These are phyloP conservation scores for Epicoccum sorghinum DNA, from an alignment of 2,329 filamentous ascomycete genomes.

Conservation along the genomic window DNA sequence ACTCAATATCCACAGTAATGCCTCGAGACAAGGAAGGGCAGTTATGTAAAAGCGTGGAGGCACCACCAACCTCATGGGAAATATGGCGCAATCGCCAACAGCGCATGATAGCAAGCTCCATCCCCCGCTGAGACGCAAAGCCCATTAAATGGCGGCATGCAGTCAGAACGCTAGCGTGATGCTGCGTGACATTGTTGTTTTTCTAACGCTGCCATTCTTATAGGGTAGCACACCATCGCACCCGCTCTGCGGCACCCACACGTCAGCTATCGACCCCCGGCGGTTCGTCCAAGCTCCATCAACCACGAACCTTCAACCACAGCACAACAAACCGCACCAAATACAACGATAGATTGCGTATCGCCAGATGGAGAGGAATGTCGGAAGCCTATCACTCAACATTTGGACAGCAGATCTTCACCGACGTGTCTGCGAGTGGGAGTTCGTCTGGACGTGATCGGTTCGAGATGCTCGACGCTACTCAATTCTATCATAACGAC, in stretches of 20 bases:
- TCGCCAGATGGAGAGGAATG: slow-evolving; percentile 48
- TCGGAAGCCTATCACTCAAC: slow-evolving; percentile 39
- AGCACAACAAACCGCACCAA: slow-evolving; percentile 3
- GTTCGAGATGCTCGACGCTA: slow-evolving; percentile 36
- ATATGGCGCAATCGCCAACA: slow-evolving; percentile 31
- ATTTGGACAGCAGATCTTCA: slow-evolving; percentile 48
- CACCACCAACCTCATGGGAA: slow-evolving; percentile 10
- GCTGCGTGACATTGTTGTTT: slow-evolving; percentile 22
- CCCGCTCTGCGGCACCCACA: slow-evolving; percentile 27
- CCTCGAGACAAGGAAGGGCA: slow-evolving; percentile 1
- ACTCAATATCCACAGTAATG: slow-evolving; percentile 4
- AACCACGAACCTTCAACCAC: slow-evolving; percentile 20
- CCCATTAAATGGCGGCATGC: slow-evolving; percentile 28
- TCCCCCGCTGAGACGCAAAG: slow-evolving; percentile 16
- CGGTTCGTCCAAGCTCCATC: slow-evolving; percentile 23
- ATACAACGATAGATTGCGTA: slow-evolving; percentile 13
- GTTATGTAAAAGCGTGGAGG: slow-evolving; percentile 36
- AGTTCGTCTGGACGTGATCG: slow-evolving; percentile 50
- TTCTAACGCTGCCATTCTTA: slow-evolving; percentile 29
- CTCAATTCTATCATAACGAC: slow-evolving; percentile 36
- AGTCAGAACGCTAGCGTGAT: slow-evolving; percentile 22
- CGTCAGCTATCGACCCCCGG: slow-evolving; percentile 27
- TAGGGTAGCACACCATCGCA: slow-evolving; percentile 36
- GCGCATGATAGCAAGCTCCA: slow-evolving; percentile 21
- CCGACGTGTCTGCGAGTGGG: slow-evolving; percentile 44